These are phyloP conservation scores for Rhodotorula sp. DNA, from an alignment of 1,284 basidiomycete species.

Conservation along the genomic window DNA sequence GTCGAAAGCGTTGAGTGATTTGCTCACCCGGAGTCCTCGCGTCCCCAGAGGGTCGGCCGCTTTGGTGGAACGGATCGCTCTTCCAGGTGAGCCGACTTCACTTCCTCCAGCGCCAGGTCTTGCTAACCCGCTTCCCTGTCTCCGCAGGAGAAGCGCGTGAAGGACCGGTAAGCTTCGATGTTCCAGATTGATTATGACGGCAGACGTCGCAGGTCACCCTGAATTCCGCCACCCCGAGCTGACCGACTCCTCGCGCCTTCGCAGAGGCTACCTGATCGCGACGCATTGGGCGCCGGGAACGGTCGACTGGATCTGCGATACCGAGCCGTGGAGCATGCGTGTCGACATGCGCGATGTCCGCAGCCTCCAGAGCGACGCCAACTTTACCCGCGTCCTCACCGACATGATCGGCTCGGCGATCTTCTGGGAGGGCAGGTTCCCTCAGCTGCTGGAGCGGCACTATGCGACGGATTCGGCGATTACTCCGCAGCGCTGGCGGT, in stretches of 20 bases:
- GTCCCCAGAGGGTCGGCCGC: conserved; percentile 12
- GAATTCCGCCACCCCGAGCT: no score
- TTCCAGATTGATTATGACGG: no score
- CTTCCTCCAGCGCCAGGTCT: no score
- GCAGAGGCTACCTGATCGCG: conserved; percentile 37
- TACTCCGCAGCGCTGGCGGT: not conserved
- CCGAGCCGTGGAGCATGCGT: conserved; percentile 23
- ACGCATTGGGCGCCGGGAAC: conserved; percentile 37
- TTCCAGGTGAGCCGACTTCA: conserved; percentile 8
- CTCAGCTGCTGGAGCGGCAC: conserved; percentile 21
- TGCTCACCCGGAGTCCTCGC: no score
- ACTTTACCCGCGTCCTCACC: conserved; percentile 30
- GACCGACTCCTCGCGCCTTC: not conserved
- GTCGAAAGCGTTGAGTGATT: no score
- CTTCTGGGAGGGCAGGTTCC: conserved; percentile 46
- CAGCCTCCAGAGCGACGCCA: conserved; percentile 24
- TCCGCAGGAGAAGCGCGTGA: conserved; percentile 34
- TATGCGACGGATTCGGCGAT: conserved; percentile 24
- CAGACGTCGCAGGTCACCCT: no score
- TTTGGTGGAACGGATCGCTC: conserved; percentile 40
- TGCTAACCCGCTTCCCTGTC: not conserved
- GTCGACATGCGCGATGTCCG: conserved; percentile 34
- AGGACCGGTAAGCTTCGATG: conserved; percentile 15
- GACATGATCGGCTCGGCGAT: conserved; percentile 43
- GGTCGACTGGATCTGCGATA: conserved; percentile 40